Conservation (phyloP, 495 filamentous ascomycete species). For the Tuber magnatum region DNA sequence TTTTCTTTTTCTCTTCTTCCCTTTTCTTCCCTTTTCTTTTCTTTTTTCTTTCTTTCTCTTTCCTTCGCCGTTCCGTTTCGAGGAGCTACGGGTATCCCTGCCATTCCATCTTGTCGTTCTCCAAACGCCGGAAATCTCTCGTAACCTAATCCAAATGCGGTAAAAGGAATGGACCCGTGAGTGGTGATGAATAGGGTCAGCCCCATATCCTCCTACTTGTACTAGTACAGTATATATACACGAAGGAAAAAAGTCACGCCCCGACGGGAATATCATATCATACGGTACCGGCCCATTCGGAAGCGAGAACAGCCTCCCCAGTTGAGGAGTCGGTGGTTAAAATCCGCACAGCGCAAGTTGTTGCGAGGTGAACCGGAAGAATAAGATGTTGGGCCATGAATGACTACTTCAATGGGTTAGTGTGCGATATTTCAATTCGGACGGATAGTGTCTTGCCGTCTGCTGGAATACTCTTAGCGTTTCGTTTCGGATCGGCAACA, state of each 20-base stretch:
- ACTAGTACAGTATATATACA: too few species aligned
- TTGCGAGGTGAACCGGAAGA: conserved; percentile 5
- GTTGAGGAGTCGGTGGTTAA: not conserved
- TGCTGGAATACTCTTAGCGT: conserved; percentile 23
- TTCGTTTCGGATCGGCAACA: conserved; percentile 29
- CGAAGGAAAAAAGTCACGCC: not conserved
- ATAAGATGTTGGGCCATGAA: conserved; percentile 15
- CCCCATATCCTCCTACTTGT: not conserved
- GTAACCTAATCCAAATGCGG: not conserved
- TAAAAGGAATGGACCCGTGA: not conserved
- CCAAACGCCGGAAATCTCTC: not conserved
- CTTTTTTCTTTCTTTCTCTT: not conserved
- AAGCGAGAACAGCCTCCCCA: not conserved
- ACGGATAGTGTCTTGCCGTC: conserved; percentile 26
- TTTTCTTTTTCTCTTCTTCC: too few species aligned
- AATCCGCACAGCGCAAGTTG: not conserved
- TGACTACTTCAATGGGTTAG: conserved; percentile 13
- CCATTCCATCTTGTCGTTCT: not conserved
- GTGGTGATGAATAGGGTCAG: not conserved
- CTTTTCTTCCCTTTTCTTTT: not conserved
- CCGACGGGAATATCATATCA: not conserved
- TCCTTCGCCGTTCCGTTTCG: conserved; percentile 1
- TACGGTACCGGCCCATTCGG: not conserved
- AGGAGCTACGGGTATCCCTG: not conserved
- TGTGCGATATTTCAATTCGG: conserved; percentile 29